Evolutionary conservation across 2,329 filamentous ascomycete species (phyloP).

Genomic region (Aspergillus quadricinctus): DNA sequence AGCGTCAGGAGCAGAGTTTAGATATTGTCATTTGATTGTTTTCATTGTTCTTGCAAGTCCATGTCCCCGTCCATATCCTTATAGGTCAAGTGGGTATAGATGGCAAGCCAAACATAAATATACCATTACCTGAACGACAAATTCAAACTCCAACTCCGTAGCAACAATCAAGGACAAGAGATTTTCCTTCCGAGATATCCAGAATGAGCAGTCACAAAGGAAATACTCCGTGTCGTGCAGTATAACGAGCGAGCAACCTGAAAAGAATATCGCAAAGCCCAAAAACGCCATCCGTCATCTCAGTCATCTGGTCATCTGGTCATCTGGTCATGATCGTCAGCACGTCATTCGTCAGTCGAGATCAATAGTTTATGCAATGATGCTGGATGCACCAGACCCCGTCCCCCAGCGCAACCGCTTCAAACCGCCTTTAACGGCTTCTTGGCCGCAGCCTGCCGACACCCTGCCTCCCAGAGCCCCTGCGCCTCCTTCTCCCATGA

Average conservation of each 20-base stretch:
- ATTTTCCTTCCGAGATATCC: neutral
- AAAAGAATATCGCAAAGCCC: neutral
- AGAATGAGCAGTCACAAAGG: neutral
- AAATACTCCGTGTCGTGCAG: neutral
- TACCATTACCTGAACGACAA: no score
- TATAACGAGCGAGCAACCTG: neutral
- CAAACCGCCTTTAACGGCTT: conserved; percentile 42
- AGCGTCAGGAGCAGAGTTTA: neutral
- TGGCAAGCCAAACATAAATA: neutral
- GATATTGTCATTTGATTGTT: no score
- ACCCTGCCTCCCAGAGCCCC: conserved; percentile 26
- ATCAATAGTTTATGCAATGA: conserved; percentile 27
- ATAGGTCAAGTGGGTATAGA: neutral
- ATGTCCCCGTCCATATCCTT: neutral
- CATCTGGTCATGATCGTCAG: neutral
- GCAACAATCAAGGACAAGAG: neutral
- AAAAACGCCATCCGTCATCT: neutral
- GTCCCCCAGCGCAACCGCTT: conserved; percentile 42
- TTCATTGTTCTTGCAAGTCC: neutral
- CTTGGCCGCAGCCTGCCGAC: conserved; percentile 40
- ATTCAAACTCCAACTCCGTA: neutral
- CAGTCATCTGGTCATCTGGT: neutral
- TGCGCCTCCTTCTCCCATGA: conserved; percentile 20
- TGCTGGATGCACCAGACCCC: conserved; percentile 33
- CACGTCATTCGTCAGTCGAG: neutral